Percentiles rank a stretch among this genome's conserved stretches.
Conservation (phyloP, 495 filamentous ascomycete species). For the Hyaloscypha finlandica region DNA sequence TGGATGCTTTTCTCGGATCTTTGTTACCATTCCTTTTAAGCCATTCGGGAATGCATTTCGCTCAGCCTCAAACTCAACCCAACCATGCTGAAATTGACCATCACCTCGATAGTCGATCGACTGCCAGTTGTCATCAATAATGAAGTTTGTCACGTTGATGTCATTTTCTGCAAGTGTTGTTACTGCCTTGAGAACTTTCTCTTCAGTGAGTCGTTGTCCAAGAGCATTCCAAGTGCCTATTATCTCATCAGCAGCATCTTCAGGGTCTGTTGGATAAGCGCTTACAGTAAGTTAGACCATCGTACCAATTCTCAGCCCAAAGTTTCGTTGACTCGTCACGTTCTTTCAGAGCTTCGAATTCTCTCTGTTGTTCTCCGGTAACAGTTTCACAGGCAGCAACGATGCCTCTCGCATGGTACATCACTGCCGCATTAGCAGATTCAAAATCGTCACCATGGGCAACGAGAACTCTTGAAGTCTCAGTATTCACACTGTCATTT, state of each 20-base stretch:
- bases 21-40: constrained; percentile 63
- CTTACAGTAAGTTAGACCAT: constrained; percentile 71
- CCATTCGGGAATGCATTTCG: constrained; percentile 77
- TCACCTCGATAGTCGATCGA: constrained; percentile 57
- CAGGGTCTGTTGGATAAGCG: background rate
- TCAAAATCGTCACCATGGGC: constrained; percentile 78
- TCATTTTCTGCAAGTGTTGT: constrained; percentile 67
- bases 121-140: constrained; percentile 98
- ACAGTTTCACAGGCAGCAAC: constrained; percentile 44
- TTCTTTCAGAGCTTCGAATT: constrained; percentile 44
- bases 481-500: constrained; percentile 62
- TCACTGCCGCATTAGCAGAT: constrained; percentile 72
- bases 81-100: constrained; percentile 53
- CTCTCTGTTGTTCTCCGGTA: constrained; percentile 41
- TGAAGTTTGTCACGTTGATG: constrained; percentile 77
- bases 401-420: constrained; percentile 81
- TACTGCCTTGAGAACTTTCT: constrained; percentile 76
- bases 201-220: constrained; percentile 77
- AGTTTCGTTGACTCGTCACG: constrained; percentile 48
- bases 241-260: background rate
- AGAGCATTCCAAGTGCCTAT: constrained; percentile 90
- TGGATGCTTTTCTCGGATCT: constrained; percentile 68
- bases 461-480: constrained; percentile 65
- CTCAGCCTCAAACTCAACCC: constrained; percentile 82
- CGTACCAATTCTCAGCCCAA: constrained; percentile 88